phyloP scores from a whole-genome alignment of 257 asterid genomes.

The Solanum bulbocastanum region DNA sequence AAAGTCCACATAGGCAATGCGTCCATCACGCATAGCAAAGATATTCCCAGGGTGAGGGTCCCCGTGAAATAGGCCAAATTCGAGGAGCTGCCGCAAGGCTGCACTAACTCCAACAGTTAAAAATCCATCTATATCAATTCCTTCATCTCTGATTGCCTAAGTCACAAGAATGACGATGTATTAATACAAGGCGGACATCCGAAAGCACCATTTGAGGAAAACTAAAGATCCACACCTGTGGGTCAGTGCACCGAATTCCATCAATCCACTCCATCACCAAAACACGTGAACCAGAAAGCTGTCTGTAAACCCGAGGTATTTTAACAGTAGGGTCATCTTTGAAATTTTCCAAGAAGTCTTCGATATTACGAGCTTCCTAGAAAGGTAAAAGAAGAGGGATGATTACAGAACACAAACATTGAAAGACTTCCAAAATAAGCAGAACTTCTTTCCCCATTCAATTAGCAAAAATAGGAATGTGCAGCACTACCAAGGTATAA shows the following conservation, averaged over 20 bases:
- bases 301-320: constrained; percentile 79
- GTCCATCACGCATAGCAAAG: constrained; percentile 98
- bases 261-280: constrained; percentile 99
- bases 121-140: constrained; percentile 75
- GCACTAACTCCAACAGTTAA: constrained; percentile 98
- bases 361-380: constrained; percentile 96
- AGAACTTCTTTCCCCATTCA: neutral
- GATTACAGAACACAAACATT: neutral
- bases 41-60: constrained; percentile 99
- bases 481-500: constrained; percentile 65
- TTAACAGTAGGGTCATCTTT: constrained; percentile 91
- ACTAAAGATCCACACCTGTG: constrained; percentile 49
- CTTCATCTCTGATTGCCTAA: constrained; percentile 85
- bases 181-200: constrained; percentile 4
- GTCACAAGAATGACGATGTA: constrained; percentile 8
- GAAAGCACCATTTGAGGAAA: neutral
- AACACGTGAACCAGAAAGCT: constrained; percentile 85
- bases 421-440: neutral
- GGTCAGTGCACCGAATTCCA: constrained; percentile 96
- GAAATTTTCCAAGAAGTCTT: constrained; percentile 95
- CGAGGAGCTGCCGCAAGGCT: constrained; percentile 88
- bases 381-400: neutral
- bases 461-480: neutral
- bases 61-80: constrained; percentile 95
- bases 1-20: constrained; percentile 95